These are phyloP conservation scores for Backusella macrospora DNA, from an alignment of 192 early-diverging fungal species.

Conservation along the genomic window DNA sequence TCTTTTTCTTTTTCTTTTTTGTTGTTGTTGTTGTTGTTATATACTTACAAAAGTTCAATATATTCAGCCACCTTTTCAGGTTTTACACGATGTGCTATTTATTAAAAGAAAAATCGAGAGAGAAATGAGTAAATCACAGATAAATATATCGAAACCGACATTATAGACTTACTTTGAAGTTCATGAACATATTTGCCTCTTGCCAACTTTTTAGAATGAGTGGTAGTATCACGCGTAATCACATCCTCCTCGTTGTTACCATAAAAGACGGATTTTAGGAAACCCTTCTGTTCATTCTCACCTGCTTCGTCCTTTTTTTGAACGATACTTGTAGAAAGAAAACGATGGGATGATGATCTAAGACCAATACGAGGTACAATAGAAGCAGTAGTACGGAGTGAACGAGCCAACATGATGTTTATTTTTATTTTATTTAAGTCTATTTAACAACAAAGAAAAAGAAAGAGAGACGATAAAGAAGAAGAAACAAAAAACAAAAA, in stretches of 20 bases:
- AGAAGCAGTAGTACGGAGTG: neutral
- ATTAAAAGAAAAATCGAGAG: constrained; percentile 13
- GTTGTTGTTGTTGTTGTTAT: too few species aligned
- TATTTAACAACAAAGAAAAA: too few species aligned
- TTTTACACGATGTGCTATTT: constrained; percentile 76
- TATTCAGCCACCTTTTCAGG: constrained; percentile 89
- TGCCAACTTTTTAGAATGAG: constrained; percentile 78
- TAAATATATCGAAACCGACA: neutral
- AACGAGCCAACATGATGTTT: neutral
- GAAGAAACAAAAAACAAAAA: constrained; percentile 5
- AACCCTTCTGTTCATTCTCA: constrained; percentile 3
- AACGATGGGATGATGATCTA: neutral
- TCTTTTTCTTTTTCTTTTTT: constrained; percentile 4
- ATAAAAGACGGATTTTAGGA: constrained; percentile 3
- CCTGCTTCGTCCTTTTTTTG: constrained; percentile 5
- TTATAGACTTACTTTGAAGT: constrained; percentile 61
- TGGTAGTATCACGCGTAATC: constrained; percentile 35
- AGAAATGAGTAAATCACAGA: neutral
- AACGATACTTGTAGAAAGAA: neutral
- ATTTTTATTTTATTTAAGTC: neutral
- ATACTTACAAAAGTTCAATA: constrained; percentile 64
- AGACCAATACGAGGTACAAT: neutral
- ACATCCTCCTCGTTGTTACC: constrained; percentile 3
- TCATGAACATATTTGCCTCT: constrained; percentile 92
- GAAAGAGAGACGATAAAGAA: neutral